These are phyloP conservation scores for Lentinula guzmanii DNA, from an alignment of 768 basidiomycete species.

Conservation along the genomic window DNA sequence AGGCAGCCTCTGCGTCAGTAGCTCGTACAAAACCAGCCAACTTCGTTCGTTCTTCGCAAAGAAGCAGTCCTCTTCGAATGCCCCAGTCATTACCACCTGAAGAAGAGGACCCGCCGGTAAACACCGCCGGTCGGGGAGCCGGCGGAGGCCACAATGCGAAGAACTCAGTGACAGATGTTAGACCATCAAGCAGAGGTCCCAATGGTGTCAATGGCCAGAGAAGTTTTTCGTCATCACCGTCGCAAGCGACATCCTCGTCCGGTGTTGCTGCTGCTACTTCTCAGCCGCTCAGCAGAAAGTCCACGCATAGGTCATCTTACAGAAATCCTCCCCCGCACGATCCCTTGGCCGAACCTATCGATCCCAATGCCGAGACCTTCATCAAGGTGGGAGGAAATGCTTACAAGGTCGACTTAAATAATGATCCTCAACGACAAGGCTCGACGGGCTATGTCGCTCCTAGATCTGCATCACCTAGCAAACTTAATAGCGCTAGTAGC, in stretches of 20 bases:
- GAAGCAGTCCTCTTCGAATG: conserved; percentile 1
- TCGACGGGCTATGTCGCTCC: conserved; percentile 20
- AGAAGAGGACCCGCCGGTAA: conserved; percentile 41
- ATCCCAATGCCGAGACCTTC: conserved; percentile 58
- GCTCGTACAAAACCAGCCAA: conserved; percentile 2
- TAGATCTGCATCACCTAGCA: conserved; percentile 22
- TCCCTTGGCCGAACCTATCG: conserved; percentile 52
- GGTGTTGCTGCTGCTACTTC: conserved; percentile 9
- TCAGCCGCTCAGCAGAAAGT: conserved; percentile 17
- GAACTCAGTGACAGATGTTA: conserved; percentile 24
- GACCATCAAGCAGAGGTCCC: conserved; percentile 22
- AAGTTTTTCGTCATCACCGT: conserved; percentile 9
- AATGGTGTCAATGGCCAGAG: conserved; percentile 21
- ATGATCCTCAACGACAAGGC: conserved; percentile 48
- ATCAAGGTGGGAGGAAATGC: conserved; percentile 65
- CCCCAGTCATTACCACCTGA: conserved; percentile 13
- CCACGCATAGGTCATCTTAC: conserved; percentile 19
- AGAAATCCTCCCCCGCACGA: conserved; percentile 25
- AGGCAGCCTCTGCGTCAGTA: not conserved
- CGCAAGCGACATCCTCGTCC: conserved; percentile 8
- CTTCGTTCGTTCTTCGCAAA: conserved; percentile 3
- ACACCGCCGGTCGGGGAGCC: conserved; percentile 70
- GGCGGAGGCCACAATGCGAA: conserved; percentile 39
- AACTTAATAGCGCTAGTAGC: conserved; percentile 18
- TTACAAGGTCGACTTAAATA: conserved; percentile 59